Conservation (phyloP, 208 protist species). For the Crithidia brevicula region DNA sequence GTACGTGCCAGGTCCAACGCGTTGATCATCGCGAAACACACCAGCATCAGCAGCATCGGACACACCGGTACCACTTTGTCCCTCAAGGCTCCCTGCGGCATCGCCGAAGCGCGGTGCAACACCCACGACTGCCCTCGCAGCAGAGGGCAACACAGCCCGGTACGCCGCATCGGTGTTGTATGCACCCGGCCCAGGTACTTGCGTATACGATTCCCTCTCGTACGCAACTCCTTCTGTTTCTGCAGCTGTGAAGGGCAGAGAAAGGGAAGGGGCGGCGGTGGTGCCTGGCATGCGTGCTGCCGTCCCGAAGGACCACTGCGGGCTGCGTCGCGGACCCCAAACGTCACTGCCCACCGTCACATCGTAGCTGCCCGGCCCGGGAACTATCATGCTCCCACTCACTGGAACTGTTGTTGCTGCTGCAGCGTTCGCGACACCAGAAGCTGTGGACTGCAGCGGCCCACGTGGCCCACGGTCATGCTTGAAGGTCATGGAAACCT, state of each 20-base stretch:
- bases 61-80: background rate
- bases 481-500: slow-evolving; percentile 31
- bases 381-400: slow-evolving; percentile 13
- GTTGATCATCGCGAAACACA: background rate
- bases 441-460: slow-evolving; percentile 17
- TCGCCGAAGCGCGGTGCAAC: slow-evolving; percentile 16
- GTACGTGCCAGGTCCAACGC: slow-evolving; percentile 23
- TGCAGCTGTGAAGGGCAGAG: background rate
- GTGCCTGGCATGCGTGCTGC: slow-evolving; percentile 11
- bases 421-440: background rate
- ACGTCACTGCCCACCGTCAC: slow-evolving; percentile 3
- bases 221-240: background rate
- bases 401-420: background rate
- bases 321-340: slow-evolving; percentile 21
- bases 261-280: no score
- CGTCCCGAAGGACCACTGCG: slow-evolving; percentile 38
- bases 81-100: background rate
- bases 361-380: slow-evolving; percentile 54
- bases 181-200: slow-evolving; percentile 25
- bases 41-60: background rate
- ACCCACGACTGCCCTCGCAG: slow-evolving; percentile 9
- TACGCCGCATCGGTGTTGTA: slow-evolving; percentile 25
- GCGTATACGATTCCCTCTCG: background rate
- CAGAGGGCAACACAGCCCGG: slow-evolving; percentile 12
- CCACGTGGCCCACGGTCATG: slow-evolving; percentile 32